phyloP scores from a whole-genome alignment of 2,329 filamentous ascomycete species.

The Lasiodiplodia hormozganensis region DNA sequence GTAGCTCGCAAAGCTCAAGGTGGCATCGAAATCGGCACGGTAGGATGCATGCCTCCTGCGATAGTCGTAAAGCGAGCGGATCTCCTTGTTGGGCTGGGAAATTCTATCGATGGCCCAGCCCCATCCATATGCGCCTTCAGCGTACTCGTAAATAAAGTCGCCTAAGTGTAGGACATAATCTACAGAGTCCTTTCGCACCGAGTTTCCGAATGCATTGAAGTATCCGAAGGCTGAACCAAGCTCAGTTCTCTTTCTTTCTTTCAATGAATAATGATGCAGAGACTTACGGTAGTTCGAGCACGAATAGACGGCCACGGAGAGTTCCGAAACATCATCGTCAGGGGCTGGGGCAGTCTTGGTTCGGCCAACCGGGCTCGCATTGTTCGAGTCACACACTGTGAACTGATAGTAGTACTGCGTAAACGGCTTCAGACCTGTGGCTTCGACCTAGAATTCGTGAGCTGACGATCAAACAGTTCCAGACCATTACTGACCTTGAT shows the following conservation, averaged over 20 bases:
- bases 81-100: constrained; percentile 45
- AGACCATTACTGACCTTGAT: constrained; percentile 60
- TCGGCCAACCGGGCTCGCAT: constrained; percentile 66
- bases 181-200: constrained; percentile 47
- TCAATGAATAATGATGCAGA: background rate
- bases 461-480: background rate
- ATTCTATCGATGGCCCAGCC: constrained; percentile 42
- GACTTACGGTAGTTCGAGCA: constrained; percentile 70
- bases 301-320: constrained; percentile 73
- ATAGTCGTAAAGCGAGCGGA: constrained; percentile 54
- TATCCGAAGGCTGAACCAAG: constrained; percentile 49
- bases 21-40: constrained; percentile 50
- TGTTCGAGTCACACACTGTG: constrained; percentile 67
- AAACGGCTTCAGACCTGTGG: constrained; percentile 64
- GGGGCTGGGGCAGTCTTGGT: constrained; percentile 71
- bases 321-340: constrained; percentile 61
- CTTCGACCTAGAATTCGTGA: constrained; percentile 61
- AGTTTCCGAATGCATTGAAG: constrained; percentile 58
- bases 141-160: constrained; percentile 54
- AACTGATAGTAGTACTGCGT: constrained; percentile 75
- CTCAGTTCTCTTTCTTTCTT: background rate
- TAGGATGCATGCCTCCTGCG: constrained; percentile 50
- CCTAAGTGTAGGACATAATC: constrained; percentile 52
- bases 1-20: constrained; percentile 49
- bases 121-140: constrained; percentile 46